Evolutionary conservation across 257 asterid species (phyloP).

Genomic region (Plantago ovata): DNA sequence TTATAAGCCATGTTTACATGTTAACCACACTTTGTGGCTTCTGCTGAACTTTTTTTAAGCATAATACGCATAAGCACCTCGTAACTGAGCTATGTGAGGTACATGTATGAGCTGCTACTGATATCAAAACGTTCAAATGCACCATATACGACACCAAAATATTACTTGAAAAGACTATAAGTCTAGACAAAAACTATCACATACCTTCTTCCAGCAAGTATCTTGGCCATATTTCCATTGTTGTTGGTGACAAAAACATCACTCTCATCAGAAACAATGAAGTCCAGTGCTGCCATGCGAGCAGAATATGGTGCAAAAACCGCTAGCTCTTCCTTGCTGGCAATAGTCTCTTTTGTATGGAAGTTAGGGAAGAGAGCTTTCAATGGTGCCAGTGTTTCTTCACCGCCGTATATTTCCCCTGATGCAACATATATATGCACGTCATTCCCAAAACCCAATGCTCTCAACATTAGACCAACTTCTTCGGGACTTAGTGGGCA

Average conservation of each 20-base stretch:
- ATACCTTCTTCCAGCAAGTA: conserved; percentile 70
- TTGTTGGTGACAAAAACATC: conserved; percentile 73
- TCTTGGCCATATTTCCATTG: conserved; percentile 82
- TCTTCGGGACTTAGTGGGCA: conserved; percentile 76
- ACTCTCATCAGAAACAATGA: conserved; percentile 74
- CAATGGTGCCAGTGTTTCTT: conserved; percentile 57
- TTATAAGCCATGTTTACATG: neutral
- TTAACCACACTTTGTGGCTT: neutral
- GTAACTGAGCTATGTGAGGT: no score
- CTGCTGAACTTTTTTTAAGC: no score
- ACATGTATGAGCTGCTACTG: no score
- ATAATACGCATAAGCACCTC: no score
- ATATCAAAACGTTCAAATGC: no score
- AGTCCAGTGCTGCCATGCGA: conserved; percentile 82
- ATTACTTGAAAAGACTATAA: no score
- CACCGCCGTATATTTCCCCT: conserved; percentile 74
- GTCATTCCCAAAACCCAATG: conserved; percentile 59
- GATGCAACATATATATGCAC: conserved; percentile 78
- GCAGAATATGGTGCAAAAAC: conserved; percentile 56
- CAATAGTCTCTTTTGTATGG: conserved; percentile 61
- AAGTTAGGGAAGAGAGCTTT: conserved; percentile 69
- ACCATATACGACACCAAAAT: no score
- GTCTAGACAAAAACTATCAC: no score
- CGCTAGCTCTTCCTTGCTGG: conserved; percentile 61
- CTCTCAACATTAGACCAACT: conserved; percentile 76